Base-by-base conservation (phyloP, 1,139 yeast genomes). In the Suhomyces wounanorum region DNA sequence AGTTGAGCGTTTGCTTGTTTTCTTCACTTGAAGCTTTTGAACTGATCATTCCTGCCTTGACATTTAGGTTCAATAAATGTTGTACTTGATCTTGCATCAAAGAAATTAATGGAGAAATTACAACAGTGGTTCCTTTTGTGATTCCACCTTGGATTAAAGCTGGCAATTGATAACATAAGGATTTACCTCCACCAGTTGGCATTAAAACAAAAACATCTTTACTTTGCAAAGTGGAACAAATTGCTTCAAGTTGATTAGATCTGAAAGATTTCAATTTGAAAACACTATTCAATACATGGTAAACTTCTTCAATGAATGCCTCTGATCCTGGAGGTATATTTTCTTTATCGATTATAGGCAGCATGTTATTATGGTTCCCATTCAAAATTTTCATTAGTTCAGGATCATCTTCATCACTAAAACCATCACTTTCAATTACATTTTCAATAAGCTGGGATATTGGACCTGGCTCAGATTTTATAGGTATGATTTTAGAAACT, bases 121-220 rank as follows among this genome's bases (percentile, higher is more conserved):
- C 99, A 40, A 95, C 82, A 0, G 99, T 91, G 0, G 95, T 86
- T 13, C 98, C 98, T 16, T 70, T 72, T 0, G 96, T 87, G 33
- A 69, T 75, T 0, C 97, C 98, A 0, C 85, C 75, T 45, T 78
- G 76, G 1, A 94, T 84, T 45, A 94, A 73, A 0, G 99, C 97
- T 0, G 99, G 99, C 17, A 95, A 72, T 67, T 95, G 99, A 67
- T 92, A 95, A 65, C 99, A 95, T 40, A 95, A 72, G 0, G 98
- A 92, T 66, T 95, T 95, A 47, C 99, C 99, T 47, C 99, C 99
- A 42, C 99, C 99, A 0, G 99, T 95, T 0, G 99, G 99, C 97
- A 95, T 94, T 58, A 95, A 75, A 1, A 95, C 97, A 71, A 95
- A 90, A 0, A 89, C 96, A 66, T 95, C 99, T 45, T 80, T 79